Evolutionary conservation across 2,329 filamentous ascomycete genomes (phyloP), one percentile per base, ranked within the genome.

Genomic region (Magnaporthiopsis incrustans): DNA sequence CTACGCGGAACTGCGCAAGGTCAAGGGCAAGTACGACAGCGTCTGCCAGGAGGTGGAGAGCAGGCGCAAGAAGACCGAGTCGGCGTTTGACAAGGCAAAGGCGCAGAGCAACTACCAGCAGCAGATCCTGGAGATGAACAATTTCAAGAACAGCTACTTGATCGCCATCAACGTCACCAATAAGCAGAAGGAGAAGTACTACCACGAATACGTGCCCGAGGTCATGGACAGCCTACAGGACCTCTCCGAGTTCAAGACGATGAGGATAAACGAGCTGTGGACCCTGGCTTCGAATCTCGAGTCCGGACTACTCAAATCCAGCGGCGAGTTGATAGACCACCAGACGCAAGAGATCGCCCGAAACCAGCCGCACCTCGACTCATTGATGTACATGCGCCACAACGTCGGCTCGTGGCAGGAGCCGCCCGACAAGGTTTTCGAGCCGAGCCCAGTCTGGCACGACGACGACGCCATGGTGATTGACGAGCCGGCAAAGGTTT

Each of bases 131-230:
- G 95, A 99, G 70, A 98, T 98, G 95, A 91, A 95, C 77, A 99
- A 99, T 74, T 85, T 89, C 75, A 99, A 99, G 81, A 99, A 99
- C 75, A 92, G 90, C n/a, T 99, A 99, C 73, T 80, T 99, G 66
- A 97, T 99, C 71, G 85, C 87, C 66, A 97, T 99, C 78, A 96
- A 96, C 73, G 91, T 98, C 65, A 96, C 93, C 44, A 99, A 99
- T 77, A 96, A 95, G 79, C 89, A 97, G 72, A 99, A 98, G 79
- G 92, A 97, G 74, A 91, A 89, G 73, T 98, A 98, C 79, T 99
- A 97, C 73, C 89, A 98, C 74, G 92, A 97, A 75, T 98, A 98
- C 75, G 84, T 99, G 26, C 95, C 95, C 11, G 95, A 98, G 73
- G 79, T 98, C 65, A 83, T 99, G 73, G 91, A 98, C 77, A 93